Conservation (phyloP, 345 rosid species). For the Eucalyptus pauciflora region DNA sequence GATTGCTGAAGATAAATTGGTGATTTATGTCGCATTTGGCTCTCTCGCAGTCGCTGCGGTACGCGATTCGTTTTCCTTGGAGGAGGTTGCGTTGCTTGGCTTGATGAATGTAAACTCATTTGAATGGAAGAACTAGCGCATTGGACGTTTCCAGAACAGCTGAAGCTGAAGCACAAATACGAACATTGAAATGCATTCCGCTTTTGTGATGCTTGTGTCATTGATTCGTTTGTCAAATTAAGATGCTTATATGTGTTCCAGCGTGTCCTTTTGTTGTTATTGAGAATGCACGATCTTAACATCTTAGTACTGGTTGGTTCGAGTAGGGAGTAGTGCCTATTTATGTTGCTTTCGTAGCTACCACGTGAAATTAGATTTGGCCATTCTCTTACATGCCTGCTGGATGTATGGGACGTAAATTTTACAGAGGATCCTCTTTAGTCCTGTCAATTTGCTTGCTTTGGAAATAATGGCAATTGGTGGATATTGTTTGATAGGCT, state of each 20-base stretch:
- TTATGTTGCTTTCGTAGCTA: background rate
- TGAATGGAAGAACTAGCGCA: background rate
- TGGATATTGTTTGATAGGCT: background rate
- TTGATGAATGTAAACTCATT: background rate
- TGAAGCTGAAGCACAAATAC: background rate
- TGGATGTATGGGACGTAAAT: background rate
- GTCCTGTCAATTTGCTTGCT: background rate
- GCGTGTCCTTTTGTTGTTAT: background rate
- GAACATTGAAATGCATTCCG: background rate
- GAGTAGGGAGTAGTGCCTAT: background rate
- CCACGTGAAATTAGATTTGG: background rate
- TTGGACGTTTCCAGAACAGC: background rate
- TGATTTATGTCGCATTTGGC: conserved; percentile 18
- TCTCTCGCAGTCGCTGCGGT: conserved; percentile 31
- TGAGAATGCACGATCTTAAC: background rate
- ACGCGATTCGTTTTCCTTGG: background rate
- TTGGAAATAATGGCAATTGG: background rate
- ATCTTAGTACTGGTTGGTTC: background rate
- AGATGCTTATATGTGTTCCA: background rate
- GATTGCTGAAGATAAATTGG: conserved; percentile 26
- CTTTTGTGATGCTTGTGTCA: background rate
- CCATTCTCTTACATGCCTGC: background rate
- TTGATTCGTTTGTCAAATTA: background rate
- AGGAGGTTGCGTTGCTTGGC: background rate
- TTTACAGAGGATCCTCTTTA: background rate